These are phyloP conservation scores for Salvia splendens DNA, from an alignment of 257 asterid genomes.

Conservation along the genomic window DNA sequence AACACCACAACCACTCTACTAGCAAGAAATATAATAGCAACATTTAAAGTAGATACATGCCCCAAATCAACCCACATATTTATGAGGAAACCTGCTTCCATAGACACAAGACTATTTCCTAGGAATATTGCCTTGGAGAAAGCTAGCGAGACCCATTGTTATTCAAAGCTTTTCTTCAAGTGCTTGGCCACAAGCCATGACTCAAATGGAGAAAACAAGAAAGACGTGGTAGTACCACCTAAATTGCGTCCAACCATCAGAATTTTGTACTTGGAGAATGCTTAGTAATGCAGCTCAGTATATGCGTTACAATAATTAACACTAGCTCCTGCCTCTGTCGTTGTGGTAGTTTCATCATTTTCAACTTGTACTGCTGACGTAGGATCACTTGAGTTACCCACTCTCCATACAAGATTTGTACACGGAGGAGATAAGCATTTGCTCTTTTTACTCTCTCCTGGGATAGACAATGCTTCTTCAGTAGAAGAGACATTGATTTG, in stretches of 20 bases:
- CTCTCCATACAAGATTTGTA: no score
- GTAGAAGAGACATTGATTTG: no score
- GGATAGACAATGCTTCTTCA: no score
- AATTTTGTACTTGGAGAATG: no score
- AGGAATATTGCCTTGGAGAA: constrained; percentile 96
- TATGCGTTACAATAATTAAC: constrained; percentile 88
- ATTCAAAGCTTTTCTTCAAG: constrained; percentile 92
- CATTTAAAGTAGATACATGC: constrained; percentile 95
- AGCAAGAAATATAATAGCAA: constrained; percentile 75
- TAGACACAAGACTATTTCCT: constrained; percentile 95
- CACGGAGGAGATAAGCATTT: no score
- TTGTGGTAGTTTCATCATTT: no score
- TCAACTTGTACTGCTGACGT: no score
- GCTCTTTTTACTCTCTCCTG: no score
- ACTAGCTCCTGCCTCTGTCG: no score
- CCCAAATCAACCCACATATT: constrained; percentile 90
- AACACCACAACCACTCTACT: constrained; percentile 88
- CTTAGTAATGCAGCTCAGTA: constrained; percentile 90
- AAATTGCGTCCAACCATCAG: constrained; percentile 89
- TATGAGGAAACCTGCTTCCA: constrained; percentile 82
- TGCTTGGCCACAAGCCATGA: constrained; percentile 99
- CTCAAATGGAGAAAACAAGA: constrained; percentile 89
- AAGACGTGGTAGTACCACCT: constrained; percentile 97
- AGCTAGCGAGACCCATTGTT: constrained; percentile 94
- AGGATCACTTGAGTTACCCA: no score